phyloP scores from a whole-genome alignment of 2,329 filamentous ascomycete species.

The Neophaeococcomyces mojaviensis region DNA sequence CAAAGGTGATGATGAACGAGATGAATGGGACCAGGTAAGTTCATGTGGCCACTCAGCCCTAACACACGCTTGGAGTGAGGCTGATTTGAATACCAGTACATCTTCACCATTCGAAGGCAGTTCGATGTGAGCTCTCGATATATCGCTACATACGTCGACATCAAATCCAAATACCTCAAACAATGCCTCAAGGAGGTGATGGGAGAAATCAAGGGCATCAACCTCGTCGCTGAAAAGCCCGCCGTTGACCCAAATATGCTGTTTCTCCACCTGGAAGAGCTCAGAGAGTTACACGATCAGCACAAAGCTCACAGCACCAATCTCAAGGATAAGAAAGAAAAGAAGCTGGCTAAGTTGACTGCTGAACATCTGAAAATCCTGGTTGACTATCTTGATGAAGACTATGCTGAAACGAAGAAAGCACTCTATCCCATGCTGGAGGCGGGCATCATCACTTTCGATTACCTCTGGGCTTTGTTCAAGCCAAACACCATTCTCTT shows the following conservation, averaged over 20 bases:
- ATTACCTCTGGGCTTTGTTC: conserved; percentile 80
- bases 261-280: conserved; percentile 70
- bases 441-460: conserved; percentile 58
- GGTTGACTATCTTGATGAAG: conserved; percentile 68
- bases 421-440: conserved; percentile 73
- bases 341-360: conserved; percentile 32
- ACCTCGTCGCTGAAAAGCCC: conserved; percentile 71
- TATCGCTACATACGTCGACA: conserved; percentile 65
- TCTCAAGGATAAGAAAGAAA: conserved; percentile 28
- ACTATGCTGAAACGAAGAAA: conserved; percentile 72
- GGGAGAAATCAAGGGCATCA: conserved; percentile 69
- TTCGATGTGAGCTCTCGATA: conserved; percentile 84
- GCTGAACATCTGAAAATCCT: conserved; percentile 58
- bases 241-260: conserved; percentile 64
- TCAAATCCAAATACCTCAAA: conserved; percentile 73
- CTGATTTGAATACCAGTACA: conserved; percentile 46
- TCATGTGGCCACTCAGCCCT: neutral
- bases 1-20: conserved; percentile 50
- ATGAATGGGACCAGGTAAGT: conserved; percentile 53
- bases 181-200: conserved; percentile 64
- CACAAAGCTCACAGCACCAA: conserved; percentile 49
- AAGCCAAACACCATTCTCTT: conserved; percentile 78
- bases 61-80: neutral
- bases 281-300: conserved; percentile 58
- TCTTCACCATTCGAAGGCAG: conserved; percentile 73